Conservation (phyloP, 2,329 filamentous ascomycete genomes). For the Pseudogymnoascus sp. region DNA sequence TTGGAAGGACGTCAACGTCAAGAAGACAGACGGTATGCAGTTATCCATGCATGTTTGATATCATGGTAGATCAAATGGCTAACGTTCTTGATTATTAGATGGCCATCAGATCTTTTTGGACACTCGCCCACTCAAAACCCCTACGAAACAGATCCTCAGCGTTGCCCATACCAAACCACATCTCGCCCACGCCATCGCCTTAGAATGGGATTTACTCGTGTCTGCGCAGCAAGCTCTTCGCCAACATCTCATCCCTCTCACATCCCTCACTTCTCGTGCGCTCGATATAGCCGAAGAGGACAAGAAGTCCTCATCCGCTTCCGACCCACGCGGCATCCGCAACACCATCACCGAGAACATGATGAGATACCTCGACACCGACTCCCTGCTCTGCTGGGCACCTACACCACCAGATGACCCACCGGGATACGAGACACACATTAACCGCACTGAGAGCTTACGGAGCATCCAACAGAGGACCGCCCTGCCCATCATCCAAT, state of each 20-base stretch:
- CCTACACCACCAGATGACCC: conserved; percentile 44
- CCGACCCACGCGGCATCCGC: conserved; percentile 42
- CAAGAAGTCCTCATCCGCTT: conserved; percentile 19
- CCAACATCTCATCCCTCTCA: conserved; percentile 83
- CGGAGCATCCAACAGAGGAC: conserved; percentile 63
- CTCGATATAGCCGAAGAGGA: conserved; percentile 72
- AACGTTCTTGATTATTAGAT: conserved; percentile 18
- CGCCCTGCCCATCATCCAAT: conserved; percentile 62
- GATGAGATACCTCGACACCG: conserved; percentile 83
- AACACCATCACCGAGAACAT: conserved; percentile 57
- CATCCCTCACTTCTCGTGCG: conserved; percentile 74
- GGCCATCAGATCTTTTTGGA: conserved; percentile 62
- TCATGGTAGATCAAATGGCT: not conserved
- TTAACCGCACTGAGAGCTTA: conserved; percentile 47
- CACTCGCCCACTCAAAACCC: conserved; percentile 67
- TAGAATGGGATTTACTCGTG: conserved; percentile 86
- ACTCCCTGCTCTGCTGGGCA: conserved; percentile 87
- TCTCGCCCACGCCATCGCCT: conserved; percentile 74
- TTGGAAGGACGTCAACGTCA: conserved; percentile 76
- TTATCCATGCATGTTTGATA: not conserved
- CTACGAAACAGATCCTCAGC: conserved; percentile 62
- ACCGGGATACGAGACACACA: conserved; percentile 37
- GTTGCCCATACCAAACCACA: conserved; percentile 69
- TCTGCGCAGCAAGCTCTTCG: conserved; percentile 77
- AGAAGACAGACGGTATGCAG: conserved; percentile 53